Evolutionary conservation across 129 eudicot genomes (phyloP), one percentile per base, ranked within the genome.

Genomic region (Lactuca sativa): DNA sequence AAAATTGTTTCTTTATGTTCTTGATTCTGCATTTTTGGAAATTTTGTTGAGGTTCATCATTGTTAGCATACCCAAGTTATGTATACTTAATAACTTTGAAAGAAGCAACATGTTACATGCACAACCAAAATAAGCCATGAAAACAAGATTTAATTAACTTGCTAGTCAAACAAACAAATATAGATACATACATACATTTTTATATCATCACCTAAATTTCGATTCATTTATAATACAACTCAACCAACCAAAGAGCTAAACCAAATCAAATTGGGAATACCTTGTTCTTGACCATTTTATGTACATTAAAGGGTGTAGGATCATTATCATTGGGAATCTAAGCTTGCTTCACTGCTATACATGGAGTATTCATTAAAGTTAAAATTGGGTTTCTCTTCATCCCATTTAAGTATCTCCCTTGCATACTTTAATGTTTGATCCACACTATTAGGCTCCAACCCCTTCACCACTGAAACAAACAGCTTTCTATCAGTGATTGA

Each of bases 381-480:
- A 65, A 90, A 83, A 71, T 79, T 95, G 33, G 69, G 67, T 56
- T 80, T 85, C 76, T 95, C 99, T 44, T 95, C 97, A 65, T 95
- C 99, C 99, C 99, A 95, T 67, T 83, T 85, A 4, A 90, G 53
- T 69, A 95, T 82, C 87, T 90, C 99, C 80, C 84, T 85, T 59
- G 97, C 95, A 74, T 95, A 95, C 73, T 86, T 90, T 11, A 95
- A 85, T 6, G 96, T 75, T 67, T 67, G 86, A 65, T 95, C 97
- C 25, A 95, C 99, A 64, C 93, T 90, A 18, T 74, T 81, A 0
- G 90, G 97, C 56, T 95, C 96, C 80, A 90, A 68, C 14, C 93
- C 97, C 56, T 95, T 95, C 13, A 83, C 89, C 61, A 79, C 67
- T 4, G 97, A 90, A 53, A 85, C 96, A 70, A 87, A 95, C 69